Base-by-base conservation (phyloP, 2,329 filamentous ascomycete species). In the Cercospora sojina region DNA sequence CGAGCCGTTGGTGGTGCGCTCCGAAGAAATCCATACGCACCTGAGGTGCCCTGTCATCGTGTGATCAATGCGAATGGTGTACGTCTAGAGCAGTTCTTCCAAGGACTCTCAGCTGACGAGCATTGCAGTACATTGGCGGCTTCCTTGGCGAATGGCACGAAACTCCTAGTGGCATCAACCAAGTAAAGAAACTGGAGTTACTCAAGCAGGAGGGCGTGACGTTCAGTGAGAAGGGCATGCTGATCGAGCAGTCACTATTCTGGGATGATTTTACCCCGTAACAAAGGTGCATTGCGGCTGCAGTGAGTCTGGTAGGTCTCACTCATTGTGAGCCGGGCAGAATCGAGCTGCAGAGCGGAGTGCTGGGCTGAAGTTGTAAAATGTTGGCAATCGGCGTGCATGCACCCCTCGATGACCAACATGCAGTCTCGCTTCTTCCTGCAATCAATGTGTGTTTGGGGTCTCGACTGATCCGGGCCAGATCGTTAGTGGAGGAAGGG, bases 1-100 rank as follows among this genome's bases (percentile, higher is more conserved):
- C 84, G 91, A 49, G 91, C 91, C 0, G 87, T 95, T 5, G 91
- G 91, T 16, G 92, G 91, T 66, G 91, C 91, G 1, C 82, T 96
- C 74, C 85, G 90, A 18, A 82, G 80, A 38, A 96, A 96, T 76
- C 92, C 92, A 0, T 96, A 94, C 73, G 92, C 92, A 13, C 92
- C 92, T 0, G 84, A 87, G 35, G 90, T 94, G 4, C 92, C 86
- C 91, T 23, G 90, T 93, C 35, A 86, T 95, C 85, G 92, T 9
- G 90, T 94, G 23, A 86, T 96, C 56, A 90, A 91, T 5, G 89
- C 87, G 47, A 89, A 88, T 60, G 89, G 91, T 12, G 83, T 83
- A n/a, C 78, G 80, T 73, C 9, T 31, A n/a, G 6, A 38, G 20
- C 51, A 2, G 27, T 43, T 18, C 3, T 10, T 27, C 18, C 5